Conservation (phyloP, 2,329 filamentous ascomycete species). For the Fusarium sp. region DNA sequence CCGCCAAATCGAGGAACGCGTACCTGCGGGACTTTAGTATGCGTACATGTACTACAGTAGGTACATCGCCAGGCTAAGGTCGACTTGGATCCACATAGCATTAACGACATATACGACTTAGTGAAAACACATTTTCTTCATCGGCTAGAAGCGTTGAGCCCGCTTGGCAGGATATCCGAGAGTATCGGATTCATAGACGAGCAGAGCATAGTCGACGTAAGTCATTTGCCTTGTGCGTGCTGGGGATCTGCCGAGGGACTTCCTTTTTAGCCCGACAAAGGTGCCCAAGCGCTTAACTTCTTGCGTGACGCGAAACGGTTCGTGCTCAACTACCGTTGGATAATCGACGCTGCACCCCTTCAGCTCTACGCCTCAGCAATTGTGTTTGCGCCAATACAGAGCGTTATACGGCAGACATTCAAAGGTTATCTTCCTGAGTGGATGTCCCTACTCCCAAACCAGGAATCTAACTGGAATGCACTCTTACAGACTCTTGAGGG, state of each 20-base stretch:
- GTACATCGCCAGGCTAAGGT: too few relatives aligned
- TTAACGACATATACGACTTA: too few relatives aligned
- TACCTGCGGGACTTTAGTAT: too few relatives aligned
- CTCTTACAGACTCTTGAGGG: conserved; percentile 12
- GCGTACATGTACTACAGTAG: too few relatives aligned
- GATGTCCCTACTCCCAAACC: conserved; percentile 21
- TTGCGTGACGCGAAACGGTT: conserved; percentile 34
- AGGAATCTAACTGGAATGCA: conserved; percentile 28
- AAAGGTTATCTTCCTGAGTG: conserved; percentile 15
- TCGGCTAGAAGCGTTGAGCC: too few relatives aligned
- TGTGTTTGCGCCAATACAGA: conserved; percentile 37
- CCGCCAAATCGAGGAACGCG: too few relatives aligned
- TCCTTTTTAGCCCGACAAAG: neutral
- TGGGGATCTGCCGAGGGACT: neutral
- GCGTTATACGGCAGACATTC: conserved; percentile 27
- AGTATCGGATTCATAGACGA: neutral
- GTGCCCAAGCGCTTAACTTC: conserved; percentile 2
- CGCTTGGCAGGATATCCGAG: conserved; percentile 35
- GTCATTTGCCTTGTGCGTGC: neutral
- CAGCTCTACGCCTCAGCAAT: conserved; percentile 45
- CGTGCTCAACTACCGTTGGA: conserved; percentile 3
- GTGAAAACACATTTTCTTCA: too few relatives aligned
- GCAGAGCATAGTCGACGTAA: neutral
- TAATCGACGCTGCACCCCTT: conserved; percentile 35
- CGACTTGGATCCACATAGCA: too few relatives aligned